A percentile compares a stretch with the other conserved stretches of the same genome.
These are phyloP conservation scores for Erysimum cheiri DNA, from an alignment of 441 rosid species.

Conservation along the genomic window DNA sequence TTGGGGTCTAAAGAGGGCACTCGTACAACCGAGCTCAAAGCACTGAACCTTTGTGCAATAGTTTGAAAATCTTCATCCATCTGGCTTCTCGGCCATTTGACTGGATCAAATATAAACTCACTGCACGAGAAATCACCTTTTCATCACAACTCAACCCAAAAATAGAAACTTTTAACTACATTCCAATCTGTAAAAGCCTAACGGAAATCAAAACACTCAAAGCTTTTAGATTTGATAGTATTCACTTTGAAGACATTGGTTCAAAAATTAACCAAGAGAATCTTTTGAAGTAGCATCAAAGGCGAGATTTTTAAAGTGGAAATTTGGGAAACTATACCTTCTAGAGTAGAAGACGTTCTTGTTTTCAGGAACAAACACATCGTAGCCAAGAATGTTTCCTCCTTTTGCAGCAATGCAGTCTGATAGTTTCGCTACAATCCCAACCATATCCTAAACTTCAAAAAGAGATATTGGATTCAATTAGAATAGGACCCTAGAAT, in stretches of 20 bases:
- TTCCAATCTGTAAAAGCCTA: not conserved
- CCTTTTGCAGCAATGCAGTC: slow-evolving; percentile 94
- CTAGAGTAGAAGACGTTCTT: slow-evolving; percentile 86
- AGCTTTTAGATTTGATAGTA: not conserved
- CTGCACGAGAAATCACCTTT: slow-evolving; percentile 52
- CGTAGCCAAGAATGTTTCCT: slow-evolving; percentile 87
- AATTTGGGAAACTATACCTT: slow-evolving; percentile 51
- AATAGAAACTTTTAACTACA: slow-evolving; percentile 11
- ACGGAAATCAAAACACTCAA: not conserved
- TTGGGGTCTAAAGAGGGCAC: slow-evolving; percentile 87
- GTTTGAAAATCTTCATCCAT: slow-evolving; percentile 74
- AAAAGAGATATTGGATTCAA: not conserved
- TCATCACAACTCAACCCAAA: slow-evolving; percentile 34
- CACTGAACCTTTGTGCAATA: slow-evolving; percentile 61
- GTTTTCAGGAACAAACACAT: slow-evolving; percentile 85
- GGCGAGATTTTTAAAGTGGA: not conserved
- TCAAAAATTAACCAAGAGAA: not conserved
- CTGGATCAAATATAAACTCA: slow-evolving; percentile 82
- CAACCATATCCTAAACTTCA: slow-evolving; percentile 72
- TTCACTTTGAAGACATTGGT: not conserved
- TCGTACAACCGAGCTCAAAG: slow-evolving; percentile 72
- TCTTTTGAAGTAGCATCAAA: slow-evolving; percentile 16
- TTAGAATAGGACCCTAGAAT: not conserved
- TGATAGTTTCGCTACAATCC: slow-evolving; percentile 88
- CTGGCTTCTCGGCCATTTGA: slow-evolving; percentile 79